These are phyloP conservation scores for Elaphomyces granulatus DNA, from an alignment of 495 filamentous ascomycete species.

Conservation along the genomic window DNA sequence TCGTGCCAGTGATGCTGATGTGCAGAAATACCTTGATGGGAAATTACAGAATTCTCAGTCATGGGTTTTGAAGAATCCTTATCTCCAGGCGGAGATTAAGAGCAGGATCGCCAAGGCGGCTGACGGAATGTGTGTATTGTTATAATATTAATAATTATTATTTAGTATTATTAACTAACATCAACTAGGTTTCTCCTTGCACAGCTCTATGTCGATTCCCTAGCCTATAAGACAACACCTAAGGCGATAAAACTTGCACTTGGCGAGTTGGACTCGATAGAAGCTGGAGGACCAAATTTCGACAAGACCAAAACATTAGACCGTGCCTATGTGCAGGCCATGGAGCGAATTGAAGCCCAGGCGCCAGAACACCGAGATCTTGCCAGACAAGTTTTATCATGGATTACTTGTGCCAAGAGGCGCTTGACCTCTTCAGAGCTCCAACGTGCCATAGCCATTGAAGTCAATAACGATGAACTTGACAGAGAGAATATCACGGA, in stretches of 20 bases:
- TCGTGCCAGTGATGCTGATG: conserved; percentile 17
- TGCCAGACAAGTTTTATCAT: conserved; percentile 13
- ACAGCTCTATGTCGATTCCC: no score
- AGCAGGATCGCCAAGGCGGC: conserved; percentile 11
- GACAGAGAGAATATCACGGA: conserved; percentile 16
- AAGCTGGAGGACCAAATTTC: no score
- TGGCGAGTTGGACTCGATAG: no score
- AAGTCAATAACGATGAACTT: conserved; percentile 5
- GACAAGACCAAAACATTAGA: conserved; percentile 8
- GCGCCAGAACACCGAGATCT: conserved; percentile 12
- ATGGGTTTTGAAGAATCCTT: conserved; percentile 9
- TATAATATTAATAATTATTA: no score
- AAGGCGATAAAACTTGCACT: conserved; percentile 17
- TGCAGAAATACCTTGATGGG: conserved; percentile 18
- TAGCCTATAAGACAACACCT: conserved; percentile 18
- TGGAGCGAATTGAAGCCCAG: conserved; percentile 25
- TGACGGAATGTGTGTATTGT: conserved; percentile 13
- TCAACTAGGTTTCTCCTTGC: conserved; percentile 29
- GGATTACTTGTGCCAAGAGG: conserved; percentile 11
- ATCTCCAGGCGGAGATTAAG: conserved; percentile 13
- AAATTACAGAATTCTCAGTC: conserved; percentile 14
- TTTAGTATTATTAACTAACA: no score
- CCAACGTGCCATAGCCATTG: conserved; percentile 23
- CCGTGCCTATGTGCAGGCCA: conserved; percentile 22
- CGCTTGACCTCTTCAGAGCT: conserved; percentile 14